phyloP scores from a whole-genome alignment of 164 flowering plant species.

The Houttuynia cordata region DNA sequence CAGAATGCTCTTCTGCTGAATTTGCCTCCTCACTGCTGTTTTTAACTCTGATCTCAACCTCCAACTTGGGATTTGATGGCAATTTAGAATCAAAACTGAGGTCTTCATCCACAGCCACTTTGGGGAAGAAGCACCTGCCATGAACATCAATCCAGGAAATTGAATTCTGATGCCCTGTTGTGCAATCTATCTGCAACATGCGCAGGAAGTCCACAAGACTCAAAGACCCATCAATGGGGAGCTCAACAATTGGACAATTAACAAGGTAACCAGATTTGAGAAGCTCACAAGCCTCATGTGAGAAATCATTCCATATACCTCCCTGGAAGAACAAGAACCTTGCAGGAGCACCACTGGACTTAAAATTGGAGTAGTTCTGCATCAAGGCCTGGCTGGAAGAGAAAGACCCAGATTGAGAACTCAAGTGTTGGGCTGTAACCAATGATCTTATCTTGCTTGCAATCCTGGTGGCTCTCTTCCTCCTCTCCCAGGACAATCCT shows the following conservation, averaged over 20 bases:
- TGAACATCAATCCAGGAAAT: slow-evolving; percentile 14
- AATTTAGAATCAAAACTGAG: neutral
- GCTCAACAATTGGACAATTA: neutral
- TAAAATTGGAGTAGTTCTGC: slow-evolving; percentile 6
- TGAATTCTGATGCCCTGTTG: slow-evolving; percentile 3
- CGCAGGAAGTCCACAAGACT: slow-evolving; percentile 9
- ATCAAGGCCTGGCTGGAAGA: slow-evolving; percentile 5
- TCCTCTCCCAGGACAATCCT: neutral
- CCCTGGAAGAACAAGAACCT: slow-evolving; percentile 8
- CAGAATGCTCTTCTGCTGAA: slow-evolving; percentile 7
- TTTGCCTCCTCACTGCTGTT: slow-evolving; percentile 1
- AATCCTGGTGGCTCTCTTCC: neutral
- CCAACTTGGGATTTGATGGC: slow-evolving; percentile 8
- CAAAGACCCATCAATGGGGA: slow-evolving; percentile 6
- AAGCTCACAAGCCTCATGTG: neutral
- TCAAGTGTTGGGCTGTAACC: neutral
- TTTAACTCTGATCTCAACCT: slow-evolving; percentile 13
- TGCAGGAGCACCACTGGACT: slow-evolving; percentile 3
- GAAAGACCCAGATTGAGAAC: neutral
- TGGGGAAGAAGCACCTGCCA: slow-evolving; percentile 13
- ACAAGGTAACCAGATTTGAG: slow-evolving; percentile 4
- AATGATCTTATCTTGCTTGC: neutral
- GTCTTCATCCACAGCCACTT: neutral
- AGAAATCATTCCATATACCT: slow-evolving; percentile 7
- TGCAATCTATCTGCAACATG: slow-evolving; percentile 9